Evolutionary conservation across 768 basidiomycete species (phyloP).

Genomic region (Suillus fuscotomentosus): DNA sequence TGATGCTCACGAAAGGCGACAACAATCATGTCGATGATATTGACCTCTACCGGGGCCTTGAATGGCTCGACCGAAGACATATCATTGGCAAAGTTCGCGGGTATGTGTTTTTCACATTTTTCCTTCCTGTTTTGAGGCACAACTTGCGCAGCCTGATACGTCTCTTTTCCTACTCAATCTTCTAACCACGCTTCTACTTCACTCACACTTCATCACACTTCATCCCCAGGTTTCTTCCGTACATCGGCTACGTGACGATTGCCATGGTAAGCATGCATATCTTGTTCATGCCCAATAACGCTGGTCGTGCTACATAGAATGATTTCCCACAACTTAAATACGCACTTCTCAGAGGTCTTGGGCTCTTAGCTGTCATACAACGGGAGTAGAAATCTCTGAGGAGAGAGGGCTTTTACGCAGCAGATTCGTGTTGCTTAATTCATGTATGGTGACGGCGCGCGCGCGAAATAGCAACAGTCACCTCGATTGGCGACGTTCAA

Average conservation of each 20-base stretch:
- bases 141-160: neutral
- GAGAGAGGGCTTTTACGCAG: neutral
- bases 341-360: slow-evolving; percentile 73
- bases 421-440: neutral
- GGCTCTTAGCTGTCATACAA: slow-evolving; percentile 78
- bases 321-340: slow-evolving; percentile 97
- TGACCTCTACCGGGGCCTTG: slow-evolving; percentile 80
- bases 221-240: slow-evolving; percentile 77
- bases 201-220: neutral
- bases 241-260: slow-evolving; percentile 94
- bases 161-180: neutral
- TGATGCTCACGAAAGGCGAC: slow-evolving; percentile 93
- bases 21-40: slow-evolving; percentile 91
- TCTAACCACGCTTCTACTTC: neutral
- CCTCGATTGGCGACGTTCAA: neutral
- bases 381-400: slow-evolving; percentile 54
- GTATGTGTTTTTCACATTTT: slow-evolving; percentile 44
- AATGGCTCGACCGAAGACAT: slow-evolving; percentile 85
- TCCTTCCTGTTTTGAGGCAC: no score
- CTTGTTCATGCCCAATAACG: neutral
- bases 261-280: slow-evolving; percentile 63
- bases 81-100: slow-evolving; percentile 94
- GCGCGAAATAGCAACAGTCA: neutral
- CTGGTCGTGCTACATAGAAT: slow-evolving; percentile 52
- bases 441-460: neutral